These are phyloP conservation scores for Diophrys sp. DNA, from an alignment of 73 alveolate species.

Conservation along the genomic window DNA sequence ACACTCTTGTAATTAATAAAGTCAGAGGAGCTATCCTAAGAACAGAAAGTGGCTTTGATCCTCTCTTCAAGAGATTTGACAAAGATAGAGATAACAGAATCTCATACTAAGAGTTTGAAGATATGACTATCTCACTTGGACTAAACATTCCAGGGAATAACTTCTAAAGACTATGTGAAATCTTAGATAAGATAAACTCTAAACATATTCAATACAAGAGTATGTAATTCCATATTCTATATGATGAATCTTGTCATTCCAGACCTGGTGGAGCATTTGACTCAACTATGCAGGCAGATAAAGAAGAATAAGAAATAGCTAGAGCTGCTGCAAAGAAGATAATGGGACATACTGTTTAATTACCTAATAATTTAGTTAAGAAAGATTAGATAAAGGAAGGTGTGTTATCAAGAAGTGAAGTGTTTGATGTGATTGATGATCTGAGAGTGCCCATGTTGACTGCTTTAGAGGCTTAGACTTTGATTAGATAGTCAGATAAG, in stretches of 20 bases:
- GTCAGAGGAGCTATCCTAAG: constrained; percentile 17
- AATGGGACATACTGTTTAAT: not conserved
- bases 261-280: no score
- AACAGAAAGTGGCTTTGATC: not conserved
- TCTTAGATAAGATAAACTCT: not conserved
- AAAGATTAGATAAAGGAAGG: not conserved
- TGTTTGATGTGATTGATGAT: not conserved
- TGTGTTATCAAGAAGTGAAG: not conserved
- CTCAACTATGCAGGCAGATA: not conserved
- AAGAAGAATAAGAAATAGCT: not conserved
- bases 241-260: not conserved
- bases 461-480: constrained; percentile 1
- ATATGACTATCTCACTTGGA: constrained; percentile 5
- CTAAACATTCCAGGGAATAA: constrained; percentile 18
- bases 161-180: not conserved
- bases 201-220: not conserved
- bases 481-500: constrained; percentile 34
- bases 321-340: not conserved
- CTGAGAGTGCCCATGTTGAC: not conserved
- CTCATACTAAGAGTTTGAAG: constrained; percentile 24
- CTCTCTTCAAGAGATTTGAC: constrained; percentile 23
- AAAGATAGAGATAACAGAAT: constrained; percentile 20
- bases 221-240: not conserved
- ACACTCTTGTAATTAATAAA: constrained; percentile 25
- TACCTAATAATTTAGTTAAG: not conserved